These are phyloP conservation scores for Stachybotrys echinatus DNA, from an alignment of 2,329 filamentous ascomycete genomes.

Conservation along the genomic window DNA sequence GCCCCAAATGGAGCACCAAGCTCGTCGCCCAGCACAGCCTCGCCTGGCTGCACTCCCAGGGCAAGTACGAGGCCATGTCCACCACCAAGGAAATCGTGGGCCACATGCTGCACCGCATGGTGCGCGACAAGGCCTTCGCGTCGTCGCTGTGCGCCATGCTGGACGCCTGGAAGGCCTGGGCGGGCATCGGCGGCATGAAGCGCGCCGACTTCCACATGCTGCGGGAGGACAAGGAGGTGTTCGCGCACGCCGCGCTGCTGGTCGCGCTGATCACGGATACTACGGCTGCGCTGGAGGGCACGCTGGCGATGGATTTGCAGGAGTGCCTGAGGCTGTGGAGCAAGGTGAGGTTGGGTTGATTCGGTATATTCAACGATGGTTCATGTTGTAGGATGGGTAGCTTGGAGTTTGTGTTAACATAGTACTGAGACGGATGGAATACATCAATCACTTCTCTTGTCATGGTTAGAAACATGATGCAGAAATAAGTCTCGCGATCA, in stretches of 20 bases:
- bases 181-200: constrained; percentile 49
- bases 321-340: constrained; percentile 51
- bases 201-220: constrained; percentile 36
- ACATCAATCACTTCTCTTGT: no score
- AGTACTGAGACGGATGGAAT: no score
- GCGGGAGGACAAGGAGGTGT: constrained; percentile 30
- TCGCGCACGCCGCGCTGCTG: constrained; percentile 43
- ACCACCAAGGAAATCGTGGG: constrained; percentile 37
- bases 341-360: constrained; percentile 44
- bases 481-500: no score
- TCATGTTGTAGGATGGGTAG: no score
- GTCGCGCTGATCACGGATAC: constrained; percentile 43
- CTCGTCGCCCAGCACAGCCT: constrained; percentile 40
- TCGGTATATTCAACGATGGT: no score
- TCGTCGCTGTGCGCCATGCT: constrained; percentile 35
- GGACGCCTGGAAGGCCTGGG: constrained; percentile 49
- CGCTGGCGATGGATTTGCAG: constrained; percentile 46
- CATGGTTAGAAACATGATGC: no score
- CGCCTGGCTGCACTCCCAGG: constrained; percentile 33
- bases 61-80: constrained; percentile 15
- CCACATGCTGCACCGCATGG: constrained; percentile 45
- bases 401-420: no score
- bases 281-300: constrained; percentile 38
- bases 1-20: constrained; percentile 45
- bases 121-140: constrained; percentile 41